Conservation (phyloP, 176 grass and related monocot genomes). For the Neostapfia colusana region DNA sequence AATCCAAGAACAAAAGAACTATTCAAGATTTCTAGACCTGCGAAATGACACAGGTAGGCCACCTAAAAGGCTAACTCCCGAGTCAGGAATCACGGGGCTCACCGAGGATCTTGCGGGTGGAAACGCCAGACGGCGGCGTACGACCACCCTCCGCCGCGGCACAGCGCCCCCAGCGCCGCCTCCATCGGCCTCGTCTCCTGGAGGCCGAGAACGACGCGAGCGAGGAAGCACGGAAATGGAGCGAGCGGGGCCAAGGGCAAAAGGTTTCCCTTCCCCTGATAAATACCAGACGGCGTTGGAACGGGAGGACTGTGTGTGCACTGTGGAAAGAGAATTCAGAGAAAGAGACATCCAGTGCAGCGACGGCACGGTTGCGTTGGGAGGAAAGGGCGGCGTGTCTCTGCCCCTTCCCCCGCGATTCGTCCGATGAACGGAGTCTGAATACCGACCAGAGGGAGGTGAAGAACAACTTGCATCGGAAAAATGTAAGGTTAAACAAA, state of each 20-base stretch:
- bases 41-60: not conserved
- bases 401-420: not conserved
- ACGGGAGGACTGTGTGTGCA: not conserved
- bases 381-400: not conserved
- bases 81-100: conserved; percentile 5
- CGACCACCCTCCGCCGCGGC: conserved; percentile 75
- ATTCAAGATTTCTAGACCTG: not conserved
- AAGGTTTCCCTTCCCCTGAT: not conserved
- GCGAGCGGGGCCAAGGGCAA: not conserved
- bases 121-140: conserved; percentile 83
- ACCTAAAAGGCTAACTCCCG: not conserved
- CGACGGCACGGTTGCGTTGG: conserved; percentile 6
- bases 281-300: conserved; percentile 2
- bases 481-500: not conserved
- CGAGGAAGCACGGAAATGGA: not conserved
- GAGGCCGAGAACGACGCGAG: not conserved
- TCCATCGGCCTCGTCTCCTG: conserved; percentile 30
- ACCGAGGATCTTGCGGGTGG: conserved; percentile 69
- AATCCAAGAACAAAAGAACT: not conserved
- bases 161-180: conserved; percentile 67
- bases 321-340: conserved; percentile 19
- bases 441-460: not conserved
- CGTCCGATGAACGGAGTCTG: not conserved
- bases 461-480: not conserved
- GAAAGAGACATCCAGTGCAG: conserved; percentile 28